phyloP scores from a whole-genome alignment of 345 rosid species.

The Ailanthus altissimus region DNA sequence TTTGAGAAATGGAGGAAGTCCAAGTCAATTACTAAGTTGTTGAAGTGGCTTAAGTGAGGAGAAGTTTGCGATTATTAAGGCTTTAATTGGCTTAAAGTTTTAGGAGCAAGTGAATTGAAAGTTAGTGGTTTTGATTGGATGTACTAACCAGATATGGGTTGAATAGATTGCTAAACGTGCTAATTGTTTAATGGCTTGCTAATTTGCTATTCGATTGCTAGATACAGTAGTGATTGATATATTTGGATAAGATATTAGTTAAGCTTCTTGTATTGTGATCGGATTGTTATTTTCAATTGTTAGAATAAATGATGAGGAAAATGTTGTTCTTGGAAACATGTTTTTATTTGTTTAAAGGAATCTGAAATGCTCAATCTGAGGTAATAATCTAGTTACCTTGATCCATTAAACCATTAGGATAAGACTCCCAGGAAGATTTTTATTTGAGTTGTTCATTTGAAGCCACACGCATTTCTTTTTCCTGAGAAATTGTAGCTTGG shows the following conservation, averaged over 20 bases:
- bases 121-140: neutral
- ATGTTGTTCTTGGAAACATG: neutral
- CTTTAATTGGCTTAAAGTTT: neutral
- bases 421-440: neutral
- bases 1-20: neutral
- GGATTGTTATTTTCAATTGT: neutral
- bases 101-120: neutral
- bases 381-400: neutral
- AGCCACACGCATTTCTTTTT: neutral
- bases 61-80: neutral
- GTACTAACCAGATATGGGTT: neutral
- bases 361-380: neutral
- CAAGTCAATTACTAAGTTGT: neutral
- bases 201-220: slow-evolving; percentile 1
- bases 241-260: neutral
- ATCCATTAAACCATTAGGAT: neutral
- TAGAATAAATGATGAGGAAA: neutral
- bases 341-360: neutral
- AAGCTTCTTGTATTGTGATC: neutral
- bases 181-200: neutral
- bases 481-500: neutral
- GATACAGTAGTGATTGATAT: neutral
- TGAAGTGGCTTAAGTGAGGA: neutral
- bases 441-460: neutral
- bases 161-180: neutral